These are phyloP conservation scores for Xylaria sp. DNA, from an alignment of 2,329 filamentous ascomycete species.

Conservation along the genomic window DNA sequence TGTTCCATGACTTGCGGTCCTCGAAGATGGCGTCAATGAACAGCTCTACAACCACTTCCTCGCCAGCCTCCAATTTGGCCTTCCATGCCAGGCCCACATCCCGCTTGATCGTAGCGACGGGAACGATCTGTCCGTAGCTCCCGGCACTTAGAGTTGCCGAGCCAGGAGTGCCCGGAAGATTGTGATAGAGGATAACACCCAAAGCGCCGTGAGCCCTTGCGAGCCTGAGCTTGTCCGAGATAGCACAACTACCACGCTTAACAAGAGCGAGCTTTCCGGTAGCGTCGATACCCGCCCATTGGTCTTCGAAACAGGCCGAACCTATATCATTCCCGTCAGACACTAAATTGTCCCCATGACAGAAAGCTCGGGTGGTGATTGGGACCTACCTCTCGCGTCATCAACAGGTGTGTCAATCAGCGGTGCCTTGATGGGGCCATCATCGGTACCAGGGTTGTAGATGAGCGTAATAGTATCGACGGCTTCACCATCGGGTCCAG, in stretches of 20 bases:
- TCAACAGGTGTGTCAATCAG: constrained; percentile 48
- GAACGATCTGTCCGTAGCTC: constrained; percentile 44
- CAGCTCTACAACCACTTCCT: constrained; percentile 44
- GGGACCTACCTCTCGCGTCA: constrained; percentile 37
- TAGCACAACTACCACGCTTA: constrained; percentile 51
- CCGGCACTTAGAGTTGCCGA: constrained; percentile 59
- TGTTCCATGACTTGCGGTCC: constrained; percentile 47
- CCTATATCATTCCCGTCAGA: constrained; percentile 8
- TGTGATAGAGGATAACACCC: constrained; percentile 66
- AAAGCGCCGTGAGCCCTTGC: constrained; percentile 50
- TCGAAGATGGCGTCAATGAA: constrained; percentile 47
- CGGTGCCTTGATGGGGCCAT: constrained; percentile 44
- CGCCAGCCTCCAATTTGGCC: constrained; percentile 41
- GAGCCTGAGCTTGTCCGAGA: constrained; percentile 51
- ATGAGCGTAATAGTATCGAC: constrained; percentile 51
- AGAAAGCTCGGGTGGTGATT: too few species aligned
- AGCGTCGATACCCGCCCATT: constrained; percentile 52
- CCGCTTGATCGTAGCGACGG: constrained; percentile 45
- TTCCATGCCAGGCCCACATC: constrained; percentile 47
- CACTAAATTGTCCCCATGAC: constrained; percentile 27
- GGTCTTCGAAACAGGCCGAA: constrained; percentile 47
- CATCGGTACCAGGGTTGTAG: constrained; percentile 53
- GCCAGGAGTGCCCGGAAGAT: constrained; percentile 53
- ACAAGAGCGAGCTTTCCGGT: constrained; percentile 52
- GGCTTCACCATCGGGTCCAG: constrained; percentile 51